A percentile compares a stretch with the other conserved stretches of the same genome.
Evolutionary conservation across 75 land plant genomes (phyloP).

Genomic region (Pinus tabuliformis): DNA sequence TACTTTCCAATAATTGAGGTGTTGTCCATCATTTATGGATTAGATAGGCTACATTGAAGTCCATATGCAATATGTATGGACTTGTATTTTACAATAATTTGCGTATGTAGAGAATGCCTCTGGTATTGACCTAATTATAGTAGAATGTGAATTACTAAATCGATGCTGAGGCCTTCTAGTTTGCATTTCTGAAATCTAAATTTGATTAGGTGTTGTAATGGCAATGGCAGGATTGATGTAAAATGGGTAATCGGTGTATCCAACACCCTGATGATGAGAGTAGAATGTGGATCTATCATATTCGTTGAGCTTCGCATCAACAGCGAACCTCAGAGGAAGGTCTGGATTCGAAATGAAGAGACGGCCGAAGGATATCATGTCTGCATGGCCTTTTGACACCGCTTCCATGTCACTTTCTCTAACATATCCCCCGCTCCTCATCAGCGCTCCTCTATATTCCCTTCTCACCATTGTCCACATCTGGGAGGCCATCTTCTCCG

Average conservation of each 20-base stretch:
- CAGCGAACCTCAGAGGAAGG: constrained; percentile 46
- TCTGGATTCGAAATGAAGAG: constrained; percentile 79
- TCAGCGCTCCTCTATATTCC: constrained; percentile 54
- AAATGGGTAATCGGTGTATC: constrained; percentile 76
- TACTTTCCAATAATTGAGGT: too few relatives aligned
- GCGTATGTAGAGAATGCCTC: too few relatives aligned
- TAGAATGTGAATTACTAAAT: too few relatives aligned
- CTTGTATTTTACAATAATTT: too few relatives aligned
- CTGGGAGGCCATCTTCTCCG: constrained; percentile 24
- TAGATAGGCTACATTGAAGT: too few relatives aligned
- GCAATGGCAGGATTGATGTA: neutral
- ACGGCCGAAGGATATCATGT: constrained; percentile 73
- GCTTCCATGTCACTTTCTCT: constrained; percentile 60
- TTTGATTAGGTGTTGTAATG: too few relatives aligned
- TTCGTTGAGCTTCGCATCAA: constrained; percentile 36
- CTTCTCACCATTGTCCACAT: constrained; percentile 23
- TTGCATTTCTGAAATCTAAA: too few relatives aligned
- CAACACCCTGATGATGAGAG: constrained; percentile 65
- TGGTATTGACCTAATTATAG: too few relatives aligned
- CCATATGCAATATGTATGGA: too few relatives aligned
- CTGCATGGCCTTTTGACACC: constrained; percentile 55
- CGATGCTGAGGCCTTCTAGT: too few relatives aligned
- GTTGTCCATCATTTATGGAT: too few relatives aligned
- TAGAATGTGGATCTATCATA: constrained; percentile 67
- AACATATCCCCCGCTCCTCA: constrained; percentile 61